Base-by-base conservation (phyloP, 345 rosid genomes). In the Brassica rapa region DNA sequence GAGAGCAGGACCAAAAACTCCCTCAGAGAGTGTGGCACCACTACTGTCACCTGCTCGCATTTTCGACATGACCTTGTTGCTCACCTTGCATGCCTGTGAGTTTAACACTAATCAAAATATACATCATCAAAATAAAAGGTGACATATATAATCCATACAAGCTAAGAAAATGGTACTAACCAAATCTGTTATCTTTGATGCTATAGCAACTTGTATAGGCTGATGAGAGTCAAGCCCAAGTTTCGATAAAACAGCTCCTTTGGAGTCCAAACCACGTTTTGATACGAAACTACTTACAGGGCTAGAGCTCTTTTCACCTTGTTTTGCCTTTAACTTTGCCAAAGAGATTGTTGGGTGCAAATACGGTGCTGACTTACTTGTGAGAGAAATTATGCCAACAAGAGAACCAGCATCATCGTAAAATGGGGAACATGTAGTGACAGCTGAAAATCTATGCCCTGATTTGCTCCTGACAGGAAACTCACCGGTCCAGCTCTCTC, bases 161-260 rank as follows among this genome's bases (percentile, higher is more conserved):
- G 74, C 71, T 16, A 71, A 10, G 11, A 57, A 46, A 57, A 57
- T 57, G 29, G 62, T 8, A 57, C 93, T 88, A 79, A 95, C 99
- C 90, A 95, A 85, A 85, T 91, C 89, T 15, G 99, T 84, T 77
- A 95, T 85, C 81, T 88, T 93, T 14, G 97, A 93, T 8, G 98
- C 94, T 81, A 95, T 82, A 60, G 97, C 93, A 61, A 72, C 77
- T 86, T 95, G 99, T 68, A 92, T 73, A 81, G 97, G 97, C 84
- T 95, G 98, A 76, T 89, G 93, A 75, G 94, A 76, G 83, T 90
- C 97, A 77, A 91, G 88, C 56, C 97, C 98, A 75, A 94, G 94
- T 82, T 90, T 94, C 24, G 87, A 71, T 27, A 86, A 71, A 68
- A 89, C 89, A 24, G 71, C 70, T 61, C 49, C 71, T 80, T 57